Percentiles rank a stretch among this genome's conserved stretches.
Evolutionary conservation across 495 filamentous ascomycete species (phyloP).

Genomic region (Penicillium crystallinum): DNA sequence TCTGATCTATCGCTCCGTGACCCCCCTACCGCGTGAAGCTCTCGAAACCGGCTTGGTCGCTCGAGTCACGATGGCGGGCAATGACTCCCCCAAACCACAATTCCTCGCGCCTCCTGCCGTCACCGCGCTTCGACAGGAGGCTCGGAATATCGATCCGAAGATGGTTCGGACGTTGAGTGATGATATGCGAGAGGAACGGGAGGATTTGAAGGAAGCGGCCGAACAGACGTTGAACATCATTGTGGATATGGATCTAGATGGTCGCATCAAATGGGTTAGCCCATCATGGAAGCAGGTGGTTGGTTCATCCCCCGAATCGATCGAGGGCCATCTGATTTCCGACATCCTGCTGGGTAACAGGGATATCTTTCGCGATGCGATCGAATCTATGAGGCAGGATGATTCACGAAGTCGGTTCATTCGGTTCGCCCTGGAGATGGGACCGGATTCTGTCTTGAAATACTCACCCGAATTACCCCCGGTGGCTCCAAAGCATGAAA

Average conservation of each 20-base stretch:
- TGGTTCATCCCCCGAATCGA: slow-evolving; percentile 66
- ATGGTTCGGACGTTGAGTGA: slow-evolving; percentile 59
- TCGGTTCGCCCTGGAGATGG: slow-evolving; percentile 74
- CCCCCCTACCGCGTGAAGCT: neutral
- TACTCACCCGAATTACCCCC: slow-evolving; percentile 47
- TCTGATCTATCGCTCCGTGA: neutral
- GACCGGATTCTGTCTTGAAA: slow-evolving; percentile 60
- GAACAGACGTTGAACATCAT: slow-evolving; percentile 96
- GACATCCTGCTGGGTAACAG: slow-evolving; percentile 77
- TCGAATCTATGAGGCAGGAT: slow-evolving; percentile 86
- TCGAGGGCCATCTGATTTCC: slow-evolving; percentile 71
- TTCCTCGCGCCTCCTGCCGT: slow-evolving; percentile 49
- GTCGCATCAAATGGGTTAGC: slow-evolving; percentile 89
- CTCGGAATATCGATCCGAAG: slow-evolving; percentile 37
- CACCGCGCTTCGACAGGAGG: slow-evolving; percentile 50
- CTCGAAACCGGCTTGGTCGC: neutral
- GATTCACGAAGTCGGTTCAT: slow-evolving; percentile 90
- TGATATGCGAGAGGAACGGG: slow-evolving; percentile 72
- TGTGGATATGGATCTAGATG: slow-evolving; percentile 83
- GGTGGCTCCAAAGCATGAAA: slow-evolving; percentile 6
- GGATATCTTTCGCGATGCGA: slow-evolving; percentile 69
- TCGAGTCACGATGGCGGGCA: slow-evolving; percentile 40
- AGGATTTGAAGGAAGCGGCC: slow-evolving; percentile 89
- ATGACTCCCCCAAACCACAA: slow-evolving; percentile 37
- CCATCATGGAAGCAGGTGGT: slow-evolving; percentile 95